Conservation (phyloP, 2,329 filamentous ascomycete genomes). For the Periglandula ipomoeae region DNA sequence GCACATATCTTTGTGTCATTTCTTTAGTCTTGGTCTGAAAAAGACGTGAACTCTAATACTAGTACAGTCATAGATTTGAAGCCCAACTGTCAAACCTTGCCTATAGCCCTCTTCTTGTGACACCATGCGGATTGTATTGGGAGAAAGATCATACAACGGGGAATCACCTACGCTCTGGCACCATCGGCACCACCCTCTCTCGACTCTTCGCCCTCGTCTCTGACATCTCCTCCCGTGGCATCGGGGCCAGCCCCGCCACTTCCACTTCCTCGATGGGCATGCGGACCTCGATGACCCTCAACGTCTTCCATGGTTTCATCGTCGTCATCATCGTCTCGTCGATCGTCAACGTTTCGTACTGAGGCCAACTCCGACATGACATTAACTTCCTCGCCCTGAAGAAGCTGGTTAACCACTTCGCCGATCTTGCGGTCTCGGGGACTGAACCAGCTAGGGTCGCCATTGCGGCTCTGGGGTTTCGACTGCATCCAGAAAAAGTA, state of each 20-base stretch:
- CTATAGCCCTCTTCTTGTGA: constrained; percentile 6
- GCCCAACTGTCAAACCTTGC: constrained; percentile 8
- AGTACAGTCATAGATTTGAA: constrained; percentile 20
- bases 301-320: constrained; percentile 47
- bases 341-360: constrained; percentile 42
- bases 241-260: constrained; percentile 76
- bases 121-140: constrained; percentile 10
- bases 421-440: constrained; percentile 79
- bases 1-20: constrained; percentile 9
- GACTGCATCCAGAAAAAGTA: constrained; percentile 97
- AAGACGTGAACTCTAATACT: constrained; percentile 16
- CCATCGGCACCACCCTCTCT: constrained; percentile 93
- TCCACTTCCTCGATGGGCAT: constrained; percentile 48
- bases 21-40: constrained; percentile 15
- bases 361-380: constrained; percentile 63
- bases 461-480: constrained; percentile 63
- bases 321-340: constrained; percentile 49
- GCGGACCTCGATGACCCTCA: constrained; percentile 52
- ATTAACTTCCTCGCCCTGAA: constrained; percentile 85
- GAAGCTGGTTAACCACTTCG: constrained; percentile 71
- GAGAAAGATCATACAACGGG: constrained; percentile 20
- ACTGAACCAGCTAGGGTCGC: constrained; percentile 70
- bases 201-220: constrained; percentile 79
- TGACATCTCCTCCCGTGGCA: constrained; percentile 83
- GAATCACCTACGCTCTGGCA: constrained; percentile 92